A percentile compares a stretch with the other conserved stretches of the same genome.
Evolutionary conservation across 1,139 yeast genomes (phyloP).

Genomic region (Diutina pseudorugosa): DNA sequence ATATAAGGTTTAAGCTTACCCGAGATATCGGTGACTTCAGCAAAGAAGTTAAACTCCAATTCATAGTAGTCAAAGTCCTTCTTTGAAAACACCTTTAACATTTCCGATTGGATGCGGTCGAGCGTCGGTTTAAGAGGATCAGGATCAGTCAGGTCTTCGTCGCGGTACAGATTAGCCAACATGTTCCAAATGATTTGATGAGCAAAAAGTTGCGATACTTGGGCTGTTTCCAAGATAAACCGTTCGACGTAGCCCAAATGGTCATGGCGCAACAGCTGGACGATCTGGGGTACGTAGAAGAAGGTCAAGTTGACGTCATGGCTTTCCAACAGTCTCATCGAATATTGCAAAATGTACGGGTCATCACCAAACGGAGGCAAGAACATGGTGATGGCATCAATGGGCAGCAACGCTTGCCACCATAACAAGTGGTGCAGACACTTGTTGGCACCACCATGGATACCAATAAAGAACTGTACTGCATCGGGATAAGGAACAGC

Average conservation of each 20-base stretch:
- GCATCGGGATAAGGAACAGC: slow-evolving; percentile 12
- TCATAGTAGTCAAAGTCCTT: slow-evolving; percentile 60
- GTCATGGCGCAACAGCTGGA: slow-evolving; percentile 81
- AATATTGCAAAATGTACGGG: slow-evolving; percentile 67
- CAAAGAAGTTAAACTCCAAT: slow-evolving; percentile 79
- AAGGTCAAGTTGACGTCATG: slow-evolving; percentile 85
- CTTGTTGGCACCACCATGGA: slow-evolving; percentile 27
- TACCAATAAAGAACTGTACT: slow-evolving; percentile 12
- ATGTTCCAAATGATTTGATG: slow-evolving; percentile 99
- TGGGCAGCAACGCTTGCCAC: slow-evolving; percentile 73
- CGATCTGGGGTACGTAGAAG: slow-evolving; percentile 96
- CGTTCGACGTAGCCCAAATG: slow-evolving; percentile 74
- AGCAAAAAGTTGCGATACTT: slow-evolving; percentile 81
- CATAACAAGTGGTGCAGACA: slow-evolving; percentile 41
- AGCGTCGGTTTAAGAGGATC: slow-evolving; percentile 76
- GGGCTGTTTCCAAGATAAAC: slow-evolving; percentile 85
- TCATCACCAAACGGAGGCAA: slow-evolving; percentile 63
- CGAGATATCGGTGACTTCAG: slow-evolving; percentile 84
- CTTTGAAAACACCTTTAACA: slow-evolving; percentile 49
- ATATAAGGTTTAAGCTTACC: slow-evolving; percentile 91
- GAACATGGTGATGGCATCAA: slow-evolving; percentile 77
- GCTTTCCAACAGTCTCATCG: slow-evolving; percentile 80
- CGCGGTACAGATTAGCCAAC: slow-evolving; percentile 85
- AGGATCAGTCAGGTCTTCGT: slow-evolving; percentile 72
- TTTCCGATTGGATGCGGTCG: slow-evolving; percentile 57